Base-by-base conservation (phyloP, 2,329 filamentous ascomycete species). In the Alternaria arborescens region DNA sequence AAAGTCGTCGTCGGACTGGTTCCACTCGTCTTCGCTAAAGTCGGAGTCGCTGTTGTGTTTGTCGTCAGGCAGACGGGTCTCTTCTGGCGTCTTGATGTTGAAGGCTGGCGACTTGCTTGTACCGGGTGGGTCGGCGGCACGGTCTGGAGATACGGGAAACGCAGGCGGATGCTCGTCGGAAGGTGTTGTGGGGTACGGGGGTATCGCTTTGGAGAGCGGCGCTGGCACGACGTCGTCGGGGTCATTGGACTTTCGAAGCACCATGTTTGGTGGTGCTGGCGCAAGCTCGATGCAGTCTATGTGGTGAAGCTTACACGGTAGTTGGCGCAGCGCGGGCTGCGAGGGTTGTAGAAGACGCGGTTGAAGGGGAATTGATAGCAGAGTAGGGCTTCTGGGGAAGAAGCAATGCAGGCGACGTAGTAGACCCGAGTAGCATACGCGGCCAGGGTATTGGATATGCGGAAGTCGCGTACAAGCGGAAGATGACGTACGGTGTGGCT, bases 181-280 rank as follows among this genome's bases (percentile, higher is more conserved):
- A 2, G 82, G 81, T 0, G 79, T 78, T 3, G 77, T 78, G 14
- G 82, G 82, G 56, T 84, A 83, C 2, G 82, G 82, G 24, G 80
- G 81, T 20, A 79, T 78, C 6, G 79, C 73, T 58, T 78, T 75
- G 7, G 73, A 75, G 10, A 80, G 75, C 7, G 79, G 77, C 38
- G 77, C 71, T 11, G 81, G 81, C 51, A 80, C 77, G 43, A 81
- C 73, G 47, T 66, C 69, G 30, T 72, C 72, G 14, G 74, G 70
- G 26, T 68, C 58, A 2, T 78, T 73, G 8, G 80, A 76, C 62
- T 82, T 82, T 55, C 80, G 79, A 48, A 82, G 80, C 52, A 83
- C 81, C 82, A 84, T 84, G 38, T 59, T 61, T 62, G 41, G 48
- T n/a, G 42, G 48, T 53, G 58, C 53, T 36, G 32, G 32, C 32